phyloP scores from a whole-genome alignment of 176 grass and related monocot genomes.

The Oryza coarctata region DNA sequence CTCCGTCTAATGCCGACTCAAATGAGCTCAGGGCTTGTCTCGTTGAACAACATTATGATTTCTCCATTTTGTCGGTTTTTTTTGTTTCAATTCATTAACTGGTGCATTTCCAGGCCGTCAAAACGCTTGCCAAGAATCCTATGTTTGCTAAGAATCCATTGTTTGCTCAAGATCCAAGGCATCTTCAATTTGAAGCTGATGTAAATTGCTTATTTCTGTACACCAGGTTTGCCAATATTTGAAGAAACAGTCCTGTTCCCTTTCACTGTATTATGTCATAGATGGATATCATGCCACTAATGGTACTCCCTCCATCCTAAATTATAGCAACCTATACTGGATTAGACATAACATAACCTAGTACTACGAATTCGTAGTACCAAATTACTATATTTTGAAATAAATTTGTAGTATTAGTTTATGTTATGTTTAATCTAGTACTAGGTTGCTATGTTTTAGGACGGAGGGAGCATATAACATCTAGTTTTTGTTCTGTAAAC shows the following conservation, averaged over 20 bases:
- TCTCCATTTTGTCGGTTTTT: not conserved
- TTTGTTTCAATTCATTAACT: conserved; percentile 2
- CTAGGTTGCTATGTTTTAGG: no score
- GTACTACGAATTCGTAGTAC: no score
- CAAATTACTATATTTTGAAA: no score
- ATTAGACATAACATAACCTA: no score
- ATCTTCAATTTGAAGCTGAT: conserved; percentile 87
- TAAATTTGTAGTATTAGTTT: no score
- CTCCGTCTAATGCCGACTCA: not conserved
- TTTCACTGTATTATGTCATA: not conserved
- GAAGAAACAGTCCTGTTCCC: not conserved
- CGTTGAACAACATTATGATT: not conserved
- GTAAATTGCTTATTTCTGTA: conserved; percentile 87
- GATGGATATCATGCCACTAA: not conserved
- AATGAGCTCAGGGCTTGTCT: not conserved
- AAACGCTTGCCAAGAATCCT: conserved; percentile 59
- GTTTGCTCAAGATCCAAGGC: conserved; percentile 77
- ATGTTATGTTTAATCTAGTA: no score
- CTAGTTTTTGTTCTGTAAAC: not conserved
- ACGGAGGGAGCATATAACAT: not conserved
- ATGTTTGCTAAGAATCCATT: conserved; percentile 59
- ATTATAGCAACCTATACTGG: no score
- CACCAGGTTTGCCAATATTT: conserved; percentile 60
- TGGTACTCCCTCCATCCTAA: no score
- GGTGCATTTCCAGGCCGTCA: conserved; percentile 59